Evolutionary conservation across 1,284 basidiomycete species (phyloP).

Genomic region (Tetrapyrgos nigripes): DNA sequence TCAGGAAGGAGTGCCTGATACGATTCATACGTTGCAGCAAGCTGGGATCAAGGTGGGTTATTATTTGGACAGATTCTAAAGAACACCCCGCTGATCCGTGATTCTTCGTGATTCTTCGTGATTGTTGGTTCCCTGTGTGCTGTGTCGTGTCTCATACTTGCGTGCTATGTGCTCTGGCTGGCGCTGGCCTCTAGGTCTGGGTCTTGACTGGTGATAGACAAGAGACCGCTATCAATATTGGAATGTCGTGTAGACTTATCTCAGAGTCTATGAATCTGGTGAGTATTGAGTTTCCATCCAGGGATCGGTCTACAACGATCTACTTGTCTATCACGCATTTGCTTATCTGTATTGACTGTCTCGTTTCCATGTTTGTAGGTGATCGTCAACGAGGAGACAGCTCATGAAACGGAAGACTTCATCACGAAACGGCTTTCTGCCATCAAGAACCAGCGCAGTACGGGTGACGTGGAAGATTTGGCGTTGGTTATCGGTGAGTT

Average conservation of each 20-base stretch:
- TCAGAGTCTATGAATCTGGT: constrained; percentile 99
- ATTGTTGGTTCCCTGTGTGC: too few relatives aligned
- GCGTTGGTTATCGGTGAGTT: constrained; percentile 90
- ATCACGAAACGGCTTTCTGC: constrained; percentile 88
- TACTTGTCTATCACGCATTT: neutral
- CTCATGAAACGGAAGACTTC: constrained; percentile 86
- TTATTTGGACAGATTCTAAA: too few relatives aligned
- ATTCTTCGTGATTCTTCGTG: constrained; percentile 11
- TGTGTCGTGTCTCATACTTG: neutral
- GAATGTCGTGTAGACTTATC: constrained; percentile 95
- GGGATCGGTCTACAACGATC: neutral
- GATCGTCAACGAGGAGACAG: constrained; percentile 92
- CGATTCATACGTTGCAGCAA: constrained; percentile 97
- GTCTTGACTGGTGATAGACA: constrained; percentile 97
- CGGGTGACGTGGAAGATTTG: constrained; percentile 93
- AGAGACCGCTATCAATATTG: constrained; percentile 99
- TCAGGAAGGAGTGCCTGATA: constrained; percentile 98
- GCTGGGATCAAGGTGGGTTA: constrained; percentile 90
- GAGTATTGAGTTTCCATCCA: too few relatives aligned
- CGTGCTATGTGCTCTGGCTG: neutral
- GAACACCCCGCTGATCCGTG: neutral
- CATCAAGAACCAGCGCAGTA: constrained; percentile 90
- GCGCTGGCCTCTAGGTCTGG: constrained; percentile 75
- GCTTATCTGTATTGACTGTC: constrained; percentile 4
- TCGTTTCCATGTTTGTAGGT: constrained; percentile 55